Evolutionary conservation across 441 rosid species (phyloP), one percentile per base, ranked within the genome.

Genomic region (Macaranga tanarius): DNA sequence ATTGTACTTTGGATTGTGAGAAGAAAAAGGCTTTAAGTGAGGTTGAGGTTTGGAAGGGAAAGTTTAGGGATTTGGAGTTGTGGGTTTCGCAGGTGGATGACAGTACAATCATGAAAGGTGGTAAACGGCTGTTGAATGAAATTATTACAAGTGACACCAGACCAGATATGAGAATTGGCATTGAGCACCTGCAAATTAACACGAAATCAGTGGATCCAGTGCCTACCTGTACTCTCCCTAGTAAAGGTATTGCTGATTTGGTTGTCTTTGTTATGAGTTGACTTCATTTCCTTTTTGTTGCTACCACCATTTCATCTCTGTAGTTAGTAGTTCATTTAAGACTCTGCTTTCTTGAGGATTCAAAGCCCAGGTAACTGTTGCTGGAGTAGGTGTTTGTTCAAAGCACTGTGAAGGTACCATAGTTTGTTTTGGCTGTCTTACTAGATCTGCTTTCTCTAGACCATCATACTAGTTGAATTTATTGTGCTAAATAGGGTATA

Each of bases 11-110:
- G 71, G 84, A 84, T 62, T 66, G 67, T 62, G 87, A 86, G 84
- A 85, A 85, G 86, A 72, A 75, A 50, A 58, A 20, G 71, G 89
- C 86, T 64, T 90, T 83, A 80, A 77, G 26, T 3, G 81, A 86
- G 45, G 77, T 77, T 19, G 76, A 81, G 76, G 60, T 61, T 26
- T 87, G 89, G 92, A 90, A 82, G 82, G 62, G 31, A 44, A 88
- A 79, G 81, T 83, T 76, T 65, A 79, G 72, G 81, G 84, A 82
- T 62, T 75, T 92, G 75, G 84, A 76, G 62, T 83, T 77, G 13
- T 12, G 67, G 44, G 71, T 80, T 58, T 65, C 54, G 7, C 75
- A 65, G 73, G 26, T 80, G 78, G 76, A 78, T 61, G 81, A 73
- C 2, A 19, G 62, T 22, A 42, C 56, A 61, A 74, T 28, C 3